A percentile compares a stretch with the other conserved stretches of the same genome.
phyloP scores from a whole-genome alignment of 2,329 filamentous ascomycete genomes.

The Tetracladium maxilliforme region DNA sequence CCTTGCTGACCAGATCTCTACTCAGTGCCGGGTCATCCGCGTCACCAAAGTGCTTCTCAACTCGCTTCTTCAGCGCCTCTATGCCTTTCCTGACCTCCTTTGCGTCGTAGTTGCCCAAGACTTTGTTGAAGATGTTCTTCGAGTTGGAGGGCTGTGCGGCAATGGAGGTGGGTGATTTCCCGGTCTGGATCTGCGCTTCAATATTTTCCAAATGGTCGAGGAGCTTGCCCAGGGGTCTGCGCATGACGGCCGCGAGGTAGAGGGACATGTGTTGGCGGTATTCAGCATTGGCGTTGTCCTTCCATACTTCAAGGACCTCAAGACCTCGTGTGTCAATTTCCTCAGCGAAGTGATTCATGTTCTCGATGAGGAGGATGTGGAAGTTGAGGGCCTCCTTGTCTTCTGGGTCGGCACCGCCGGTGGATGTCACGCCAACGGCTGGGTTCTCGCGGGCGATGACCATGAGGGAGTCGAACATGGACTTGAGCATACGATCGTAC shows the following conservation, averaged over 20 bases:
- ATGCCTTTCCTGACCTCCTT: slow-evolving; percentile 86
- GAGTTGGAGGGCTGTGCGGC: slow-evolving; percentile 72
- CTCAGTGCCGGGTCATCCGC: slow-evolving; percentile 60
- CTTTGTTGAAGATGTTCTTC: slow-evolving; percentile 71
- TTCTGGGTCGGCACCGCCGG: slow-evolving; percentile 46
- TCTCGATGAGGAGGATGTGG: slow-evolving; percentile 93
- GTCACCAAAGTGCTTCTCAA: slow-evolving; percentile 95
- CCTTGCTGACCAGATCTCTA: slow-evolving; percentile 38
- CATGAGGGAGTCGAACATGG: slow-evolving; percentile 95
- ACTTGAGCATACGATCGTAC: slow-evolving; percentile 77
- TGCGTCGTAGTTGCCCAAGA: slow-evolving; percentile 64
- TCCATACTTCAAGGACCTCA: slow-evolving; percentile 71
- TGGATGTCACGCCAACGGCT: slow-evolving; percentile 26
- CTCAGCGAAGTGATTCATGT: slow-evolving; percentile 96
- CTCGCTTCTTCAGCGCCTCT: slow-evolving; percentile 73
- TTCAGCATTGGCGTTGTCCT: slow-evolving; percentile 60
- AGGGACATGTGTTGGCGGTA: slow-evolving; percentile 75
- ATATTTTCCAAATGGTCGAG: slow-evolving; percentile 86
- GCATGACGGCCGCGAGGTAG: slow-evolving; percentile 79
- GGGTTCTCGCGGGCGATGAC: slow-evolving; percentile 72
- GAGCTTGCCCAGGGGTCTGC: slow-evolving; percentile 76
- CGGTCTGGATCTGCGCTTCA: slow-evolving; percentile 52
- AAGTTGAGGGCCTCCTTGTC: slow-evolving; percentile 97
- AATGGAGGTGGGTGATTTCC: slow-evolving; percentile 47
- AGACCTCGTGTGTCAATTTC: slow-evolving; percentile 68